Base-by-base conservation (phyloP, 768 basidiomycete genomes). In the Sarcodon sp. region DNA sequence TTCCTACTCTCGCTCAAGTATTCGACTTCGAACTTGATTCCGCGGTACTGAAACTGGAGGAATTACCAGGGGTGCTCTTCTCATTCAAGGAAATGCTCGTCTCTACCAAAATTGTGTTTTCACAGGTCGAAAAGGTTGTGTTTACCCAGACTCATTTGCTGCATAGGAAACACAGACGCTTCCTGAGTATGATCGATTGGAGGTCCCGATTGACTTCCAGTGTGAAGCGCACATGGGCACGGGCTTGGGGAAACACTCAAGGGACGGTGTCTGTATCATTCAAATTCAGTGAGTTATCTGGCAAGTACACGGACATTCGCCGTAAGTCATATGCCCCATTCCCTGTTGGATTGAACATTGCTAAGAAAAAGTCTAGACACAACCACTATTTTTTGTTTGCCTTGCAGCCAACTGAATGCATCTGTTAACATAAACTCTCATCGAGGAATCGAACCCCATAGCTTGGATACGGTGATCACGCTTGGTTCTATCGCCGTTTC, bases 1-100 rank as follows among this genome's bases (percentile, higher is more conserved):
- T 87, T 1, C 86, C 85, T n/a, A 68, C 70, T 46, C 69, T 87
- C 44, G 79, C 77, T 33, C 79, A 81, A 53, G 73, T 76, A 0
- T 59, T 87, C 21, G 76, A 80, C 44, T 77, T 87, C 38, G 84
- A 87, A 50, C 59, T 87, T 1, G 73, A 77, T 53, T 69, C 70
- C 13, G 72, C 74, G 3, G 61, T 69, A 3, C 54, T 86, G 15
- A 72, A 70, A 3, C 74, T 77, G 37, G 57, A 70, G 10, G 73
- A 72, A 27, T 55, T 74, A 11, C 72, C 75, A 35, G 79, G 73
- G 27, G 68, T 71, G 12, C 69, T 70, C 51, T 57, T 86, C n/a
- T 62, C 69, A 8, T 63, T 71, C 4, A 70, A 71, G 50, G 70
- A 72, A 36, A 64, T 79, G 10, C 69, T 66, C 33, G 55, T 87